phyloP scores from a whole-genome alignment of 352 stramenopile genomes.

The Pelagophyceae sp. region DNA sequence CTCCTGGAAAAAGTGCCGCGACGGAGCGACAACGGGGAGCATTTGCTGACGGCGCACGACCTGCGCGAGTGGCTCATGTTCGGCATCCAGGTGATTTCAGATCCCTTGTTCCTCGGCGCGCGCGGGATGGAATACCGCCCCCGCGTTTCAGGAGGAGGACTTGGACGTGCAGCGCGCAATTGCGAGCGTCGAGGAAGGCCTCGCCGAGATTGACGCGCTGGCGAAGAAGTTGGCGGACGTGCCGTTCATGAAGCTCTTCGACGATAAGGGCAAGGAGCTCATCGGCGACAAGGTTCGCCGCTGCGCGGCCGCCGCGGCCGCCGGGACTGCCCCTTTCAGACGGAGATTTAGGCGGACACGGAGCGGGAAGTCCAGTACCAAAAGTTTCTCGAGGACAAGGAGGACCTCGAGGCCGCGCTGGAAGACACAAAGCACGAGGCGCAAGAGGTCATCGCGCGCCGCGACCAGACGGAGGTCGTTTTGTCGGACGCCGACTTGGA shows the following conservation, averaged over 20 bases:
- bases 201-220: conserved; percentile 20
- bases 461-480: conserved; percentile 15
- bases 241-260: conserved; percentile 16
- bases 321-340: background rate
- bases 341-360: conserved; percentile 2
- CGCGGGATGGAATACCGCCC: too few species aligned
- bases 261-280: conserved; percentile 23
- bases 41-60: conserved; percentile 18
- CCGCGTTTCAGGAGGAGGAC: too few species aligned
- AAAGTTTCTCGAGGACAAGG: conserved; percentile 23
- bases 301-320: background rate
- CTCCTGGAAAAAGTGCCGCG: conserved; percentile 23
- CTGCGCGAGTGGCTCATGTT: conserved; percentile 26
- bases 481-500: conserved; percentile 14
- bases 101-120: too few species aligned
- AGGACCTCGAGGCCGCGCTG: conserved; percentile 20
- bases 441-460: conserved; percentile 21
- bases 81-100: too few species aligned
- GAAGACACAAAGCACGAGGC: conserved; percentile 22
- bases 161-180: conserved; percentile 15
- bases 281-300: too few species aligned
- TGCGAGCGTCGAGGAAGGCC: conserved; percentile 4
- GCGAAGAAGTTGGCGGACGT: conserved; percentile 4
- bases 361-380: conserved; percentile 29
- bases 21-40: conserved; percentile 1